Base-by-base conservation (phyloP, 2,329 filamentous ascomycete genomes). In the Hypoxylon sp. region DNA sequence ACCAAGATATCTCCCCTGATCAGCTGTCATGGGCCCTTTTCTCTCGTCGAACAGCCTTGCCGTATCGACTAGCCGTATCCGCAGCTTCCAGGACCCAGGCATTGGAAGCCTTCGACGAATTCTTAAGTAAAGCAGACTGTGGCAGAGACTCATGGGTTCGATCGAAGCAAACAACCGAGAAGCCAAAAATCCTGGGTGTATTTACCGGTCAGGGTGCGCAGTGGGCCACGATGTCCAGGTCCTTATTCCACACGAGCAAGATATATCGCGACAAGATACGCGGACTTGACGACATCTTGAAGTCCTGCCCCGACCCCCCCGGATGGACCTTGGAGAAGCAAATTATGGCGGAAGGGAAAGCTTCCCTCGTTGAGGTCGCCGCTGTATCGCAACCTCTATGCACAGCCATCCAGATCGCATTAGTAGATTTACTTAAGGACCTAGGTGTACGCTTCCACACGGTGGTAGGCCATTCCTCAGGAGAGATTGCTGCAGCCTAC, bases 401-500 rank as follows among this genome's bases (percentile, higher is more conserved):
- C 53, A 86, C 84, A 0, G 84, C 84, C 0, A 43, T 88, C 0
- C 85, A 87, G 65, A 75, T 87, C 1, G 84, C 75, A 0, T 67
- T 81, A 6, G 71, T 80, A 1, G 72, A 79, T 22, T 60, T 80
- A 2, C 59, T 81, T 51, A 60, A 47, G 47, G 68, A 60, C 19
- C 53, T 74, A 2, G 65, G 65, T 1, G 59, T 77, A 6, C n/a
- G 28, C 7, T 76, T 77, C 19, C 73, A 74, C 37, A 72, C 74
- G 0, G 74, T 78, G 19, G 15, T 74, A 30, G 63, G 76, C 15
- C 70, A 78, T 62, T 70, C 72, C 20, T 71, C 74, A 0, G 74
- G 74, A 26, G 74, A 76, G 59, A 76, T 76, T 7, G 72, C 72
- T 2, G 74, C 74, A 3, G 74, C 74, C 1, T 76, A 76, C 34